phyloP scores from a whole-genome alignment of 2,329 filamentous ascomycete species.

The Pestalotiopsis sp. region DNA sequence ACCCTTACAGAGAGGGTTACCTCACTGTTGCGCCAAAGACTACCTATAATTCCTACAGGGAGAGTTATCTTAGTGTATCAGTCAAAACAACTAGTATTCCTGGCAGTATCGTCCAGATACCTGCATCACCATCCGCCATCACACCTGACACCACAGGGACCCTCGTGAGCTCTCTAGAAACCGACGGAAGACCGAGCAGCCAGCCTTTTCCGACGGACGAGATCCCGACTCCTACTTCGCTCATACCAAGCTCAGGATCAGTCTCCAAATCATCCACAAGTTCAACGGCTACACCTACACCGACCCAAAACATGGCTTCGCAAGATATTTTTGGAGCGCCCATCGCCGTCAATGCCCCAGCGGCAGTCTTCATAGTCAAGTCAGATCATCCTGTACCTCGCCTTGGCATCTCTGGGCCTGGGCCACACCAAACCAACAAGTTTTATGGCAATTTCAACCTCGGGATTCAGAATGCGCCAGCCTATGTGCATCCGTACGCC shows the following conservation, averaged over 20 bases:
- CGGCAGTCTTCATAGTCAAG: slow-evolving; percentile 47
- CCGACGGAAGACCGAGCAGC: slow-evolving; percentile 23
- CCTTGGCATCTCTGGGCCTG: slow-evolving; percentile 48
- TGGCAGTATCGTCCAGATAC: slow-evolving; percentile 37
- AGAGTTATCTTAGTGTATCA: slow-evolving; percentile 28
- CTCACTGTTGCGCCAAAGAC: slow-evolving; percentile 13
- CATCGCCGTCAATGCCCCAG: slow-evolving; percentile 55
- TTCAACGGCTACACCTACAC: slow-evolving; percentile 18
- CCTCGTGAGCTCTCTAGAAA: slow-evolving; percentile 35
- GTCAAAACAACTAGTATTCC: slow-evolving; percentile 34
- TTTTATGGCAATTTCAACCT: slow-evolving; percentile 84
- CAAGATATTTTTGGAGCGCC: slow-evolving; percentile 59
- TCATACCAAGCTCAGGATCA: slow-evolving; percentile 28
- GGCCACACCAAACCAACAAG: slow-evolving; percentile 74
- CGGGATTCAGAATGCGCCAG: slow-evolving; percentile 67
- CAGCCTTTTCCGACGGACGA: slow-evolving; percentile 32
- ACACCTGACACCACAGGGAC: slow-evolving; percentile 36
- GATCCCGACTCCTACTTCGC: slow-evolving; percentile 40
- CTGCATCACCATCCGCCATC: slow-evolving; percentile 29
- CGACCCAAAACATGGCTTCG: slow-evolving; percentile 25
- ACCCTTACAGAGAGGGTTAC: slow-evolving; percentile 26
- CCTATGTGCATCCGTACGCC: slow-evolving; percentile 78
- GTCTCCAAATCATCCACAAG: slow-evolving; percentile 22
- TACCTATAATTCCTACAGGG: slow-evolving; percentile 19
- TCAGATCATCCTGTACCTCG: slow-evolving; percentile 63